Percentiles rank a stretch among this genome's conserved stretches.
These are phyloP conservation scores for Diaporthe sp. DNA, from an alignment of 2,329 filamentous ascomycete species.

Conservation along the genomic window DNA sequence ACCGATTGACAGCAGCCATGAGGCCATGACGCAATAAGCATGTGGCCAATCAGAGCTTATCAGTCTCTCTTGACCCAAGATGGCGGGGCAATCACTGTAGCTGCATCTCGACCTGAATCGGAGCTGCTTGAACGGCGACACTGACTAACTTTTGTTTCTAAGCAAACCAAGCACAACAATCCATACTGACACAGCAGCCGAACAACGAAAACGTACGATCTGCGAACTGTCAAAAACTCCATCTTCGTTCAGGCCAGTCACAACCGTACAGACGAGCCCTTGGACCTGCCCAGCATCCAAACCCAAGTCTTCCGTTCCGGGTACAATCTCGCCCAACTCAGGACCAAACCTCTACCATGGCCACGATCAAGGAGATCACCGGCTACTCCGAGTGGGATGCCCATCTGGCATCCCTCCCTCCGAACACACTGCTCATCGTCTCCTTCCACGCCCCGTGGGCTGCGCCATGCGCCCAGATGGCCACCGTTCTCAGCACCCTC, in stretches of 20 bases:
- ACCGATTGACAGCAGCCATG: neutral
- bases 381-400: constrained; percentile 80
- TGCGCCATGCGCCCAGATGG: constrained; percentile 95
- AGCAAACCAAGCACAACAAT: neutral
- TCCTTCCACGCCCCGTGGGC: constrained; percentile 99
- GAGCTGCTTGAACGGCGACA: constrained; percentile 11
- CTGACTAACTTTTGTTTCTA: constrained; percentile 7
- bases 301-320: neutral
- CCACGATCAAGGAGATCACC: constrained; percentile 82
- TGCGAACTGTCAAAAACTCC: too few relatives aligned
- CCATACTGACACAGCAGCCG: constrained; percentile 6
- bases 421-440: constrained; percentile 82
- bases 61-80: constrained; percentile 40
- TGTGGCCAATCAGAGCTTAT: constrained; percentile 44
- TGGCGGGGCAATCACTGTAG: constrained; percentile 42
- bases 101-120: constrained; percentile 37
- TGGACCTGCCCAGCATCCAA: neutral
- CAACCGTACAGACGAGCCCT: neutral
- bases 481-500: constrained; percentile 85
- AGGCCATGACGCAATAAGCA: constrained; percentile 43
- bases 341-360: constrained; percentile 65
- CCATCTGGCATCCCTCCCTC: constrained; percentile 75
- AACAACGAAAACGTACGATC: neutral
- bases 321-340: neutral
- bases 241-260: neutral